A percentile compares a stretch with the other conserved stretches of the same genome.
Conservation (phyloP, 2,329 filamentous ascomycete genomes). For the Magnaporthales sp. region DNA sequence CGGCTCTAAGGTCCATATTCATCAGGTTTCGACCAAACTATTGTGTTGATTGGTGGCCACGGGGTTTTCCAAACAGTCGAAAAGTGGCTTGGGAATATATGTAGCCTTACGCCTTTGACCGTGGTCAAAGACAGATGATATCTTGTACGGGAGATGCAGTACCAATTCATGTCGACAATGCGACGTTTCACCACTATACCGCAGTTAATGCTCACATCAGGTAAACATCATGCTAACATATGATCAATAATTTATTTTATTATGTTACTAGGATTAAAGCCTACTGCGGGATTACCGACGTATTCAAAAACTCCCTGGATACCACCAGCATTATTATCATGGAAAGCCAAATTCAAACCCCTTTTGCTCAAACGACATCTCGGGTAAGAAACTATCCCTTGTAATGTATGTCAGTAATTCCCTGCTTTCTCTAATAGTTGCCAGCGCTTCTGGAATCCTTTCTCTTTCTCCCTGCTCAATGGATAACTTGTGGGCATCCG, state of each 20-base stretch:
- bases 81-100: not conserved
- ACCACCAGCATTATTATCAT: not conserved
- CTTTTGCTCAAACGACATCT: not conserved
- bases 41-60: not conserved
- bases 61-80: not conserved
- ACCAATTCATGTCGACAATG: too few species aligned
- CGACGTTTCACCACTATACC: too few species aligned
- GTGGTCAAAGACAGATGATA: not conserved
- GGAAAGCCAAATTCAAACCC: not conserved
- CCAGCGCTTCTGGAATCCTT: not conserved
- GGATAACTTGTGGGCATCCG: not conserved
- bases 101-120: not conserved
- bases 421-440: not conserved
- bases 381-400: not conserved
- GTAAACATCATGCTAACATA: too few species aligned
- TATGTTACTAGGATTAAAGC: not conserved
- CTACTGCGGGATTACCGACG: not conserved
- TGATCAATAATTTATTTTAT: not conserved
- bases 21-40: not conserved
- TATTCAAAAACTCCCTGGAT: not conserved
- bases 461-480: not conserved
- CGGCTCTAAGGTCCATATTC: not conserved
- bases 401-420: not conserved
- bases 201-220: not conserved
- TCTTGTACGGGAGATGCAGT: too few species aligned